phyloP scores from a whole-genome alignment of 2,329 filamentous ascomycete genomes.

The Cyclaneusma minus region DNA sequence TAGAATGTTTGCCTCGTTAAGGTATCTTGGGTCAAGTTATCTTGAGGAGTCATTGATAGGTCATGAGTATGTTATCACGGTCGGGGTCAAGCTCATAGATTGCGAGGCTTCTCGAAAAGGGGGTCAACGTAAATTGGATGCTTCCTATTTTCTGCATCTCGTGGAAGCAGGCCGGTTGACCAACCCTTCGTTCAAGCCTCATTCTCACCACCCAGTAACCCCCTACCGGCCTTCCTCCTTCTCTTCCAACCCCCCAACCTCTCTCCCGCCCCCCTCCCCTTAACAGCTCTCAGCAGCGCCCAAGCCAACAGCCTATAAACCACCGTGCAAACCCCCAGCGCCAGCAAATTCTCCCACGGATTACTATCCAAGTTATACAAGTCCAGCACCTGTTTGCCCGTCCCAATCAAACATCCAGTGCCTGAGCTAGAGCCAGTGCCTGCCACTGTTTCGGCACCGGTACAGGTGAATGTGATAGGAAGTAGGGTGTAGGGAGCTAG shows the following conservation, averaged over 20 bases:
- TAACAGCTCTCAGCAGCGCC: slow-evolving; percentile 27
- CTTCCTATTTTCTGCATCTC: slow-evolving; percentile 48
- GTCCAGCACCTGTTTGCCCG: slow-evolving; percentile 49
- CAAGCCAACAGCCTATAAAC: slow-evolving; percentile 51
- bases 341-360: slow-evolving; percentile 43
- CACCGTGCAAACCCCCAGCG: slow-evolving; percentile 45
- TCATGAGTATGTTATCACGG: not conserved
- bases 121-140: slow-evolving; percentile 6
- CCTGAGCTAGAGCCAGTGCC: no score
- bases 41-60: not conserved
- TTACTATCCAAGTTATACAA: slow-evolving; percentile 52
- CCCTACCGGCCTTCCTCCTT: slow-evolving; percentile 39
- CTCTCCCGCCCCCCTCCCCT: slow-evolving; percentile 6
- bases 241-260: slow-evolving; percentile 26
- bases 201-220: slow-evolving; percentile 36
- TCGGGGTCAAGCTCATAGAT: not conserved
- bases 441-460: no score
- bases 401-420: slow-evolving; percentile 48
- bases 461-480: slow-evolving; percentile 48
- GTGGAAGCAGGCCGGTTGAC: slow-evolving; percentile 52
- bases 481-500: slow-evolving; percentile 50
- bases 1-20: not conserved
- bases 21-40: not conserved
- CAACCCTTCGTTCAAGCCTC: slow-evolving; percentile 50
- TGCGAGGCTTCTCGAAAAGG: not conserved